Percentiles rank a stretch among this genome's conserved stretches.
Conservation (phyloP, 352 stramenopile species). For the Globisporangium nodosum region DNA sequence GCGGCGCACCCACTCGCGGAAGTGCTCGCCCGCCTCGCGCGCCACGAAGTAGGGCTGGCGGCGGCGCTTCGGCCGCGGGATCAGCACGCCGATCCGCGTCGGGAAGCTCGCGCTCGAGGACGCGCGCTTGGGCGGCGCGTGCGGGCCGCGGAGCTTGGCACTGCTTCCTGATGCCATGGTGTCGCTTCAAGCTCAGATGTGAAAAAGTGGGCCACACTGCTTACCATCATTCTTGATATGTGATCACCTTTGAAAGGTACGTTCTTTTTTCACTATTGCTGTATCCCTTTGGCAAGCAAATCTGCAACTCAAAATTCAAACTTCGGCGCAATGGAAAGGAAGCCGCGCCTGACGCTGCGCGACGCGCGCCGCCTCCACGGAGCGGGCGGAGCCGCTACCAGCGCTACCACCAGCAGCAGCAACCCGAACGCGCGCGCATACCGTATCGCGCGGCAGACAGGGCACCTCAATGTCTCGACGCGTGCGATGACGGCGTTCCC, state of each 20-base stretch:
- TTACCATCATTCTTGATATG: background rate
- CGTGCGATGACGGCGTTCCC: slow-evolving; percentile 48
- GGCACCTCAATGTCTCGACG: slow-evolving; percentile 59
- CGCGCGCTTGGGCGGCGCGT: slow-evolving; percentile 26
- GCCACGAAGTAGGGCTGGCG: slow-evolving; percentile 29
- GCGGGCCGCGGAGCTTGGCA: background rate
- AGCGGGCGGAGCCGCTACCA: slow-evolving; percentile 1
- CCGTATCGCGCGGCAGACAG: slow-evolving; percentile 49
- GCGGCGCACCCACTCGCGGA: slow-evolving; percentile 65
- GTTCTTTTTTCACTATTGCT: too few relatives aligned
- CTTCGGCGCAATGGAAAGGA: slow-evolving; percentile 24
- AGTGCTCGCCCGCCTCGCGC: slow-evolving; percentile 32
- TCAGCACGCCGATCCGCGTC: slow-evolving; percentile 26
- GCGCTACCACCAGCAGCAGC: slow-evolving; percentile 12
- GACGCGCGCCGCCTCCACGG: slow-evolving; percentile 32
- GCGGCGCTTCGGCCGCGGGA: slow-evolving; percentile 23
- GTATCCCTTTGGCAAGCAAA: background rate
- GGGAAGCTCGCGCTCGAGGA: slow-evolving; percentile 15
- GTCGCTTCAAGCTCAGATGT: background rate
- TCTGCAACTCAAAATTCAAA: background rate
- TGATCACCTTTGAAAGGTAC: background rate
- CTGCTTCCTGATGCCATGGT: background rate
- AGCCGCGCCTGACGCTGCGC: slow-evolving; percentile 29
- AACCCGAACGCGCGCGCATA: slow-evolving; percentile 27
- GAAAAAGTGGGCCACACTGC: background rate